These are phyloP conservation scores for Globisporangium polare DNA, from an alignment of 352 stramenopile genomes.

Conservation along the genomic window DNA sequence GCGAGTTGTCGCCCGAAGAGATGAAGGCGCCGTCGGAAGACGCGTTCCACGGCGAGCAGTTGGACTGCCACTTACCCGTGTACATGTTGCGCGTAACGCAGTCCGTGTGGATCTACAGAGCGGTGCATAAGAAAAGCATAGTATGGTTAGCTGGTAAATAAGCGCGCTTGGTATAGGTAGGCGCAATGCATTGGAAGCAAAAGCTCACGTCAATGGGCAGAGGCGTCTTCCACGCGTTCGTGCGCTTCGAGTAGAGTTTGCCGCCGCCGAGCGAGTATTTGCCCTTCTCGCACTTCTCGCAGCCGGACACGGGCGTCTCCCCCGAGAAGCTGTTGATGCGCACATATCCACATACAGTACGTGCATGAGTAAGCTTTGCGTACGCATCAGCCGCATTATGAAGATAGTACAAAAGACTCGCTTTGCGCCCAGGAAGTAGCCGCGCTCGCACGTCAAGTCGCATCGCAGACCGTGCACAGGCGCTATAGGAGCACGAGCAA, in stretches of 20 bases:
- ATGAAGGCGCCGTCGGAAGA: conserved; percentile 54
- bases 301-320: conserved; percentile 55
- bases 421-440: conserved; percentile 76
- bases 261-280: conserved; percentile 79
- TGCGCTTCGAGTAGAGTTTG: conserved; percentile 67
- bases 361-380: neutral
- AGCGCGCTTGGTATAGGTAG: no score
- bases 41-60: conserved; percentile 68
- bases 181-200: no score
- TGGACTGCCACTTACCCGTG: conserved; percentile 68
- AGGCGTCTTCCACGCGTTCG: conserved; percentile 53
- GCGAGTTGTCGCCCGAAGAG: conserved; percentile 64
- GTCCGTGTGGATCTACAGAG: conserved; percentile 48
- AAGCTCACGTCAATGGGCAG: conserved; percentile 53
- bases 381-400: neutral
- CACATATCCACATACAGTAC: neutral
- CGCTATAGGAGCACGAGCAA: conserved; percentile 25
- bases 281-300: conserved; percentile 61
- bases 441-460: conserved; percentile 64
- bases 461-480: conserved; percentile 66
- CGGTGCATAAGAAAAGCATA: no score
- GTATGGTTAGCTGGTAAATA: no score
- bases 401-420: conserved; percentile 23
- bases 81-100: conserved; percentile 78
- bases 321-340: conserved; percentile 43